Evolutionary conservation across 164 flowering plant species (phyloP).

Genomic region (Tetrastigma voinierianum): DNA sequence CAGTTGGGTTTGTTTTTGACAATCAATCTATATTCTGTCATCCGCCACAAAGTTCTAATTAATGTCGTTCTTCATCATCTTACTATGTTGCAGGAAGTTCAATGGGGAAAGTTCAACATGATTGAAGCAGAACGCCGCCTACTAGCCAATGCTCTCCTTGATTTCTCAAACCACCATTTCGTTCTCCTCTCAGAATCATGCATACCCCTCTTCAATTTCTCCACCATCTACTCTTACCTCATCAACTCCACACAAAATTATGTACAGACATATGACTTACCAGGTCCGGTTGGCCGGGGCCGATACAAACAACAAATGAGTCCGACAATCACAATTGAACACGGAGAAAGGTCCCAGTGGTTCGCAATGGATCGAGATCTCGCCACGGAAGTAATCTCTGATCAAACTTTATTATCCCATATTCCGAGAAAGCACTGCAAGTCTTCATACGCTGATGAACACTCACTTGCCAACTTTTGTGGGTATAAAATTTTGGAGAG

Average conservation of each 20-base stretch:
- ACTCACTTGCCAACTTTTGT: slow-evolving; percentile 72
- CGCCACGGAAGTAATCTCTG: slow-evolving; percentile 53
- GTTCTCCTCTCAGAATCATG: slow-evolving; percentile 83
- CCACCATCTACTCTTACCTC: slow-evolving; percentile 65
- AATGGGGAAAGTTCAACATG: slow-evolving; percentile 70
- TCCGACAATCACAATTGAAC: slow-evolving; percentile 34
- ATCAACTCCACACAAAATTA: slow-evolving; percentile 43
- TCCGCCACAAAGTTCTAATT: neutral
- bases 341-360: slow-evolving; percentile 90
- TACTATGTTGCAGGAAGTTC: slow-evolving; percentile 44
- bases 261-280: slow-evolving; percentile 49
- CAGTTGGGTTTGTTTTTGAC: no score
- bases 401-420: slow-evolving; percentile 36
- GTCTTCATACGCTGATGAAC: slow-evolving; percentile 55
- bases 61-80: neutral
- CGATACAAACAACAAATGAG: slow-evolving; percentile 47
- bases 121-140: slow-evolving; percentile 75
- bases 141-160: slow-evolving; percentile 73
- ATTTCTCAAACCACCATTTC: slow-evolving; percentile 70
- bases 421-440: slow-evolving; percentile 45
- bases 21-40: no score
- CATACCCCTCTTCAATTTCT: slow-evolving; percentile 81
- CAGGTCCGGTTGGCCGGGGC: slow-evolving; percentile 58
- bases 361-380: slow-evolving; percentile 56
- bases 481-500: slow-evolving; percentile 28